A percentile compares a stretch with the other conserved stretches of the same genome.
These are phyloP conservation scores for Globisporangium nunn DNA, from an alignment of 352 stramenopile genomes.

Conservation along the genomic window DNA sequence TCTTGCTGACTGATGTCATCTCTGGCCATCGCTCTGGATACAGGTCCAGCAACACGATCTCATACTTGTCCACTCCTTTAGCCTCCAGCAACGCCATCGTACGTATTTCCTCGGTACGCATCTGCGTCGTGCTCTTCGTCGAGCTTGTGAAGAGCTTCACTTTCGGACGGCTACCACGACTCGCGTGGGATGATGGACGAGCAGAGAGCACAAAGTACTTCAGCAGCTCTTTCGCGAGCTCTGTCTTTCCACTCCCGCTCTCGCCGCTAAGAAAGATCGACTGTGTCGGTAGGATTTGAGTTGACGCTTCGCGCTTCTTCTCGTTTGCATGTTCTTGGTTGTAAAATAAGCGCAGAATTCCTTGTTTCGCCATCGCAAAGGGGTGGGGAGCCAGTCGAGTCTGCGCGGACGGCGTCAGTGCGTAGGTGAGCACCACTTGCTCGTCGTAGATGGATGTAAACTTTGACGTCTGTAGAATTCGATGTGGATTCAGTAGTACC, in stretches of 20 bases:
- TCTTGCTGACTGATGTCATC: slow-evolving; percentile 60
- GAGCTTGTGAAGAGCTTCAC: slow-evolving; percentile 75
- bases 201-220: slow-evolving; percentile 69
- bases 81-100: slow-evolving; percentile 70
- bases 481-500: slow-evolving; percentile 65
- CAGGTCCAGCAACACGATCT: slow-evolving; percentile 68
- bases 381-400: slow-evolving; percentile 47
- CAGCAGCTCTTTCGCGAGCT: slow-evolving; percentile 69
- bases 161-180: slow-evolving; percentile 15
- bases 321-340: slow-evolving; percentile 1
- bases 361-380: slow-evolving; percentile 70
- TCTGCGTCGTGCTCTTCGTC: slow-evolving; percentile 78
- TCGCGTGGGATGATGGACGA: slow-evolving; percentile 22
- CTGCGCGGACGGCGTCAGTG: slow-evolving; percentile 32
- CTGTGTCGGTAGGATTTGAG: slow-evolving; percentile 9
- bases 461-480: slow-evolving; percentile 59
- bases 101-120: slow-evolving; percentile 66
- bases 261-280: slow-evolving; percentile 52
- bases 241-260: slow-evolving; percentile 70
- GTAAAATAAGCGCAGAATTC: slow-evolving; percentile 39
- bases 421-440: slow-evolving; percentile 61
- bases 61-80: slow-evolving; percentile 57
- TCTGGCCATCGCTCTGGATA: slow-evolving; percentile 52
- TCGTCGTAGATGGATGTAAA: slow-evolving; percentile 85
- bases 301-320: neutral